Evolutionary conservation across 163 green algal genomes (phyloP).

Genomic region (Trebouxiophyceae sp.): DNA sequence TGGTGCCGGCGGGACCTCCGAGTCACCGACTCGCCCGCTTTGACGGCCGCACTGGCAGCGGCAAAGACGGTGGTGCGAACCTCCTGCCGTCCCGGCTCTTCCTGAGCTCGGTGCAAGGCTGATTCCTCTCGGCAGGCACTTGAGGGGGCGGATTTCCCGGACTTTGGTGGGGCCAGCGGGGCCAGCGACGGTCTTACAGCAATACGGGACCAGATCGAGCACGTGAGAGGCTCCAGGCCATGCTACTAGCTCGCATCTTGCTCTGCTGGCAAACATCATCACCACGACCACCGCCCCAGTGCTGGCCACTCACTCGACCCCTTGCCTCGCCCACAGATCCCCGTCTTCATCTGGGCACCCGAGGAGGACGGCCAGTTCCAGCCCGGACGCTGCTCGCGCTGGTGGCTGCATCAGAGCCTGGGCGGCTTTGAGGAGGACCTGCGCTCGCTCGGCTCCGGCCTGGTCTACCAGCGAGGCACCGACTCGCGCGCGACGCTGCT

Average conservation of each 20-base stretch:
- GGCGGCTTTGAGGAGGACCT: conserved; percentile 48
- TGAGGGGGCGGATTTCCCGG: background rate
- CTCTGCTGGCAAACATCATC: background rate
- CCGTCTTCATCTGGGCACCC: conserved; percentile 80
- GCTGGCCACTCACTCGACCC: background rate
- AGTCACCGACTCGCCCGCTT: conserved; percentile 75
- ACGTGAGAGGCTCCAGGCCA: too few species aligned
- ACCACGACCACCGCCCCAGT: background rate
- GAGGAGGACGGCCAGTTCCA: conserved; percentile 94
- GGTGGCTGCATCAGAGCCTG: conserved; percentile 78
- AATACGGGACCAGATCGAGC: too few species aligned
- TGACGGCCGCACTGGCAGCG: conserved; percentile 58
- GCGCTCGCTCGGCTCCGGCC: conserved; percentile 50
- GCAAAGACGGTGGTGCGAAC: conserved; percentile 54
- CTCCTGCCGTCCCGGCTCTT: background rate
- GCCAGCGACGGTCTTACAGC: too few species aligned
- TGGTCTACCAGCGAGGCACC: conserved; percentile 51
- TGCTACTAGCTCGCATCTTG: background rate
- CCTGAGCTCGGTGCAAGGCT: background rate
- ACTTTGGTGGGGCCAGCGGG: too few species aligned
- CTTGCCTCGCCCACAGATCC: conserved; percentile 34
- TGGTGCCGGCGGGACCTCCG: conserved; percentile 78
- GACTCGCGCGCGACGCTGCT: conserved; percentile 51
- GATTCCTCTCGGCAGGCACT: background rate
- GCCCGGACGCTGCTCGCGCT: conserved; percentile 72